phyloP scores from a whole-genome alignment of 2,329 filamentous ascomycete genomes.

The Hypoxylon sp. region DNA sequence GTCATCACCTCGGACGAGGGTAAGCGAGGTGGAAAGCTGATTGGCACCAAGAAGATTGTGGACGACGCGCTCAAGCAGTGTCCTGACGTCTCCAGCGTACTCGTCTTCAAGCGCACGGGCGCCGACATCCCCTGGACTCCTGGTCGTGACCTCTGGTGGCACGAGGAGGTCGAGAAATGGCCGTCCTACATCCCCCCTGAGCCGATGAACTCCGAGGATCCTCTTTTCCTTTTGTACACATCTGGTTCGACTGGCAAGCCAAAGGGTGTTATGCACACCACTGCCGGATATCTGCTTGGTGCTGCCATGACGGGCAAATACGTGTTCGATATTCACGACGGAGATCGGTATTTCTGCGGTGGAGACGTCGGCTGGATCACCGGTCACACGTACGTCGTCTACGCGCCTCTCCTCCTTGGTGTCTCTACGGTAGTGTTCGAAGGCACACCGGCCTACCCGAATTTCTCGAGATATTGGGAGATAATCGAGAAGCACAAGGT shows the following conservation, averaged over 20 bases:
- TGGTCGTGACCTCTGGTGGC: conserved; percentile 96
- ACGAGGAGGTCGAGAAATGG: conserved; percentile 98
- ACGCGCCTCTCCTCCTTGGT: conserved; percentile 91
- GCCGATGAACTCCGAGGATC: conserved; percentile 90
- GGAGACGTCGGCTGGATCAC: conserved; percentile 99
- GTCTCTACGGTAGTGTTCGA: conserved; percentile 97
- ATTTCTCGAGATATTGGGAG: conserved; percentile 99
- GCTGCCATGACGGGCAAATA: conserved; percentile 96
- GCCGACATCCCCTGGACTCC: conserved; percentile 89
- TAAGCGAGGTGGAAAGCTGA: conserved; percentile 95
- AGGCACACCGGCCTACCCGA: conserved; percentile 94
- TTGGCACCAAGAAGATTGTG: conserved; percentile 98
- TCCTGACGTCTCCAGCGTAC: conserved; percentile 81
- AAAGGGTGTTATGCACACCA: conserved; percentile 99
- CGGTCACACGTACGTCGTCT: conserved; percentile 97
- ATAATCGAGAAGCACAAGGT: conserved; percentile 95
- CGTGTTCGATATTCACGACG: conserved; percentile 96
- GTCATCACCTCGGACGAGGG: conserved; percentile 98
- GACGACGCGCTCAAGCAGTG: conserved; percentile 97
- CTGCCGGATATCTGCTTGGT: conserved; percentile 91
- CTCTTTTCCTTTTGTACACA: conserved; percentile 96
- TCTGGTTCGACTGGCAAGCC: conserved; percentile 98
- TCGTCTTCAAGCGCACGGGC: conserved; percentile 96
- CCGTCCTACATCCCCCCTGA: conserved; percentile 91
- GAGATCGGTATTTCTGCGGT: conserved; percentile 95